A percentile compares a stretch with the other conserved stretches of the same genome.
phyloP scores from a whole-genome alignment of 306 rosid genomes.

The Lagenaria siceraria region DNA sequence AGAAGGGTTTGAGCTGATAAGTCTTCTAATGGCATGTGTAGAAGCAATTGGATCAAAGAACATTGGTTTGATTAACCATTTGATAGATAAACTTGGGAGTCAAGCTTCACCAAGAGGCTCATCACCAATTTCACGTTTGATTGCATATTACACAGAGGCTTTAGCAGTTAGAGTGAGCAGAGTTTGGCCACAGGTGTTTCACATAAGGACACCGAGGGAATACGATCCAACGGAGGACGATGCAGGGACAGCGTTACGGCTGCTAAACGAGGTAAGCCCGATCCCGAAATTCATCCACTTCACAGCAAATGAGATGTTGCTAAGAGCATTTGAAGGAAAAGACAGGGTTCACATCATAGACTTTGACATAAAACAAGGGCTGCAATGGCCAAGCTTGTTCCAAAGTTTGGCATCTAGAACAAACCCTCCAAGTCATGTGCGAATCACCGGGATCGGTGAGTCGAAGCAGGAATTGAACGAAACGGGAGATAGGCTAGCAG shows the following conservation, averaged over 20 bases:
- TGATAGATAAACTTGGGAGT: constrained; percentile 64
- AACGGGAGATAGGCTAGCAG: constrained; percentile 83
- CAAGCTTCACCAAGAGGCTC: constrained; percentile 66
- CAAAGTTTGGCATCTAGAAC: constrained; percentile 76
- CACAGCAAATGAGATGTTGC: constrained; percentile 75
- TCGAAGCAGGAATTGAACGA: constrained; percentile 85
- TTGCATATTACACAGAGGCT: constrained; percentile 81
- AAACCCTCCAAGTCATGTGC: constrained; percentile 76
- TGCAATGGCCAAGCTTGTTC: constrained; percentile 94
- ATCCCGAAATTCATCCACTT: constrained; percentile 83
- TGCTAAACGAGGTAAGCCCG: constrained; percentile 74
- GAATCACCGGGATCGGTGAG: constrained; percentile 88
- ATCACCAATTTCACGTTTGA: constrained; percentile 47
- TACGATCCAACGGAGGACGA: constrained; percentile 70
- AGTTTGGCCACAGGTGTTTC: constrained; percentile 84
- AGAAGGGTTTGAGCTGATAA: constrained; percentile 58
- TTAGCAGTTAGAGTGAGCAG: constrained; percentile 65
- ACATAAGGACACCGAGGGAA: constrained; percentile 62
- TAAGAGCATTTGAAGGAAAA: constrained; percentile 93
- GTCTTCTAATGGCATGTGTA: constrained; percentile 61
- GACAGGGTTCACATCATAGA: constrained; percentile 94
- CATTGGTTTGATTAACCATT: constrained; percentile 49
- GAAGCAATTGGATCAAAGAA: constrained; percentile 71
- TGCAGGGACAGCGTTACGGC: constrained; percentile 47
- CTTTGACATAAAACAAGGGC: constrained; percentile 84